Evolutionary conservation across 2,329 filamentous ascomycete species (phyloP).

Genomic region (Ascochyta pisi): DNA sequence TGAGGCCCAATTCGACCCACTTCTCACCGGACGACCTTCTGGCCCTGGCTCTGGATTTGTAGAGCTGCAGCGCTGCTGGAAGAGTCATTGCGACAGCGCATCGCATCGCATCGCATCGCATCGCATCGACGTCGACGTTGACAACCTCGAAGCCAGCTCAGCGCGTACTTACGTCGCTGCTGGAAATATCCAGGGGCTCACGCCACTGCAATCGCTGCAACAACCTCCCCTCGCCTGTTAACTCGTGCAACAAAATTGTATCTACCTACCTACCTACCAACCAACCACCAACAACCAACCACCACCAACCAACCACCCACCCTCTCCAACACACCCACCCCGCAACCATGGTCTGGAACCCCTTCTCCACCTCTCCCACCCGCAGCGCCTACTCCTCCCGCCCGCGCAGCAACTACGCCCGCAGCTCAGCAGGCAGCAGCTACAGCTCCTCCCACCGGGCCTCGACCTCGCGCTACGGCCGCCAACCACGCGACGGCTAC

Average conservation of each 20-base stretch:
- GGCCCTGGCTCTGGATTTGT: constrained; percentile 13
- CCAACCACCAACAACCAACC: not conserved
- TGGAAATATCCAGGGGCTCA: too few relatives aligned
- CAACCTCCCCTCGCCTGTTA: too few relatives aligned
- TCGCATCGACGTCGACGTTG: too few relatives aligned
- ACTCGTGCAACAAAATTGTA: not conserved
- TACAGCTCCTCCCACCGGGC: constrained; percentile 52
- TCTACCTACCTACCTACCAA: too few relatives aligned
- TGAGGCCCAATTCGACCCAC: constrained; percentile 30
- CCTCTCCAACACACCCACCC: constrained; percentile 17
- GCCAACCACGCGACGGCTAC: constrained; percentile 78
- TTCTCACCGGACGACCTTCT: constrained; percentile 16
- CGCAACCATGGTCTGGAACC: constrained; percentile 48
- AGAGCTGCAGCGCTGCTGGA: not conserved
- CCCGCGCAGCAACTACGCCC: constrained; percentile 36
- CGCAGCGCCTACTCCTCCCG: constrained; percentile 28
- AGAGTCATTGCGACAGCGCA: not conserved
- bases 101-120: too few relatives aligned
- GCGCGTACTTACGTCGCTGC: too few relatives aligned
- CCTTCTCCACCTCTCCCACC: constrained; percentile 33
- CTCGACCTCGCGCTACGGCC: constrained; percentile 77
- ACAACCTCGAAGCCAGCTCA: too few relatives aligned
- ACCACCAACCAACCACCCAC: constrained; percentile 1
- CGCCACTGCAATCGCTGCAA: too few relatives aligned
- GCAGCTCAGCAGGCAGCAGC: constrained; percentile 34